A percentile compares a stretch with the other conserved stretches of the same genome.
These are phyloP conservation scores for Xylaria sp. DNA, from an alignment of 2,329 filamentous ascomycete species.

Conservation along the genomic window DNA sequence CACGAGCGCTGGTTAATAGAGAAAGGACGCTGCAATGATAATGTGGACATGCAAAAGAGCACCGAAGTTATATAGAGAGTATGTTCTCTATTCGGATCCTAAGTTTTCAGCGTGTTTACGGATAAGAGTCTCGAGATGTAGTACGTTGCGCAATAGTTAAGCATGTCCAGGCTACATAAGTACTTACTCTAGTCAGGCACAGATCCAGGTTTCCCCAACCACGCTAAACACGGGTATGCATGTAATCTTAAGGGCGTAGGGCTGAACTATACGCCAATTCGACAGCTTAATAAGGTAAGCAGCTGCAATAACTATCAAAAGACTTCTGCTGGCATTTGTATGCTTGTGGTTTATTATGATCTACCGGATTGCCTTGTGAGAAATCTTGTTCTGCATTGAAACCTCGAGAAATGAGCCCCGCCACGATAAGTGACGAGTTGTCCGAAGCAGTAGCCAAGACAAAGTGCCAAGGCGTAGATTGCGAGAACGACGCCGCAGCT, in stretches of 20 bases:
- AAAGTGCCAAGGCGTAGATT: slow-evolving; percentile 84
- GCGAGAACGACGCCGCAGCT: slow-evolving; percentile 83
- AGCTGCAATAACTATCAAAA: neutral
- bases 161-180: neutral
- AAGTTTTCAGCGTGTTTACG: too few relatives aligned
- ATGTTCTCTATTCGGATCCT: too few relatives aligned
- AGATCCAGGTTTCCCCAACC: neutral
- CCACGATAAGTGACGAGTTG: neutral
- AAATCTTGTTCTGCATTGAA: neutral
- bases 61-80: too few relatives aligned
- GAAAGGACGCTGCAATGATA: too few relatives aligned
- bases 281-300: neutral
- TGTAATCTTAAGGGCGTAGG: slow-evolving; percentile 31
- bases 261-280: slow-evolving; percentile 9
- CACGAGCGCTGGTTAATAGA: too few relatives aligned
- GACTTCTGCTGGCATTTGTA: neutral
- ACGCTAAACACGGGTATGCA: slow-evolving; percentile 1
- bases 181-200: neutral
- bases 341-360: neutral
- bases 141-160: neutral
- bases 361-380: neutral
- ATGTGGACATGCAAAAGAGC: too few relatives aligned
- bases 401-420: neutral
- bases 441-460: slow-evolving; percentile 64
- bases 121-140: neutral